These are phyloP conservation scores for Ophiostoma pallidulum DNA, from an alignment of 2,329 filamentous ascomycete species.

Conservation along the genomic window DNA sequence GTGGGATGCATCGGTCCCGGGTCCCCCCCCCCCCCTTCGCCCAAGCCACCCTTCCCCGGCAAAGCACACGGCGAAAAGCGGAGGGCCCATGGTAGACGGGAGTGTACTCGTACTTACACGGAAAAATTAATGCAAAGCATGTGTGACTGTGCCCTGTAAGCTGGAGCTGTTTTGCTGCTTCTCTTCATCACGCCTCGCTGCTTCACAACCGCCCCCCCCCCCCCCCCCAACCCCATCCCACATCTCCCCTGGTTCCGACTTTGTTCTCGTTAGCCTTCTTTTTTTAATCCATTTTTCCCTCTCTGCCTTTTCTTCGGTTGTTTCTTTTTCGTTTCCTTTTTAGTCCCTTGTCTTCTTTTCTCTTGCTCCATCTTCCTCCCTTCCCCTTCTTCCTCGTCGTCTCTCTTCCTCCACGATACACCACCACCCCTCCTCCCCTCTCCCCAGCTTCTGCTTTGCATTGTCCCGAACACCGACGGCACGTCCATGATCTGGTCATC, in stretches of 20 bases:
- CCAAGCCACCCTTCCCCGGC: too few relatives aligned
- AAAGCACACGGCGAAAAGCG: slow-evolving; percentile 11
- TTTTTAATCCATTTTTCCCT: too few relatives aligned
- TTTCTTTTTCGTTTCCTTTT: slow-evolving; percentile 1
- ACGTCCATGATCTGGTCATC: slow-evolving; percentile 16
- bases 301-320: slow-evolving; percentile 5
- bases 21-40: too few relatives aligned
- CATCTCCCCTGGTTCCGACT: not conserved
- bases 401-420: not conserved
- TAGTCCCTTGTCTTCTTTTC: not conserved
- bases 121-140: too few relatives aligned
- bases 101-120: too few relatives aligned
- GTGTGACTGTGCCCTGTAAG: not conserved
- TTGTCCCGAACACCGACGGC: not conserved
- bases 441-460: not conserved
- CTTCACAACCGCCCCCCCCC: too few relatives aligned
- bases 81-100: slow-evolving; percentile 1
- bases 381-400: not conserved
- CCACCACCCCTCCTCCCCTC: too few relatives aligned
- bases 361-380: not conserved
- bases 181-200: too few relatives aligned
- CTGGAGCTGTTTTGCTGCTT: too few relatives aligned
- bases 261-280: not conserved
- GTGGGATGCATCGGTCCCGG: too few relatives aligned
- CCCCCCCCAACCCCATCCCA: too few relatives aligned